Evolutionary conservation across 352 stramenopile genomes (phyloP).

Genomic region (Globisporangium cylindrosporum): DNA sequence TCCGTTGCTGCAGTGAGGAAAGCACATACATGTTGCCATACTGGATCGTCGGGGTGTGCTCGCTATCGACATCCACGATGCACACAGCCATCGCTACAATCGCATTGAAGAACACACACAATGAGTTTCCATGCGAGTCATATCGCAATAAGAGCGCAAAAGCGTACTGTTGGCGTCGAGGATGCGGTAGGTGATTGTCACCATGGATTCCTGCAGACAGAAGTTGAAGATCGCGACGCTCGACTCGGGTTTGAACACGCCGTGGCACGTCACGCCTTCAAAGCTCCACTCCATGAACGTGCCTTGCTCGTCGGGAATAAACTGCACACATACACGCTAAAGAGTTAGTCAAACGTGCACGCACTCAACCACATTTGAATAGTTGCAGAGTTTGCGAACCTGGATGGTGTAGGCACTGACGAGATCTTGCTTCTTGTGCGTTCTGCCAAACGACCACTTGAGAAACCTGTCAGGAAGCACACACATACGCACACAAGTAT

Average conservation of each 20-base stretch:
- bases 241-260: background rate
- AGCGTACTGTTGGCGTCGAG: background rate
- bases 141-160: background rate
- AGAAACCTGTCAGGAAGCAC: background rate
- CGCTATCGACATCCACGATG: background rate
- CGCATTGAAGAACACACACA: background rate
- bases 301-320: background rate
- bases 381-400: background rate
- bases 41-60: background rate
- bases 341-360: too few species aligned
- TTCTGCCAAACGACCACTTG: background rate
- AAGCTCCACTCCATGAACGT: constrained; percentile 1
- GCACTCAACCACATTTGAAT: background rate
- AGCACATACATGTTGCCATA: background rate
- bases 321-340: background rate
- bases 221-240: constrained; percentile 1
- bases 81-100: background rate
- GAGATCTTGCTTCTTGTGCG: background rate
- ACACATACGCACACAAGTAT: background rate
- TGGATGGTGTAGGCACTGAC: background rate
- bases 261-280: background rate
- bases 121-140: background rate
- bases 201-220: background rate
- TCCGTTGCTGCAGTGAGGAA: background rate
- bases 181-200: background rate